phyloP scores from a whole-genome alignment of 352 stramenopile species.

The Phytopythium chamaehyphon region DNA sequence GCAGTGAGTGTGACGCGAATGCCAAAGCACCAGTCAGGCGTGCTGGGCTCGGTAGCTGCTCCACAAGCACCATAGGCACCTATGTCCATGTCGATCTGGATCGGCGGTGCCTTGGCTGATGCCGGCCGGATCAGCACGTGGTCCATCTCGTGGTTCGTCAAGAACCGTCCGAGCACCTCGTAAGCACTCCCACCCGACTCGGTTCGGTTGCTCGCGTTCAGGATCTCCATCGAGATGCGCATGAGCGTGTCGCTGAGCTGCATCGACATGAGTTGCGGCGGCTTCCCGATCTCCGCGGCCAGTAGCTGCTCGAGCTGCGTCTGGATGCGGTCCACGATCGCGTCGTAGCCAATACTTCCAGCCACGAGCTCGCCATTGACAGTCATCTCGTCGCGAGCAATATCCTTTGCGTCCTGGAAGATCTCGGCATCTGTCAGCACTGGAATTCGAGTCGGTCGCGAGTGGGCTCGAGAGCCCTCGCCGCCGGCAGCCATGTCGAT shows the following conservation, averaged over 20 bases:
- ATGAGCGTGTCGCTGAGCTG: conserved; percentile 28
- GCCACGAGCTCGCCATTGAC: conserved; percentile 50
- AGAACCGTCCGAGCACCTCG: conserved; percentile 56
- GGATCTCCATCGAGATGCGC: conserved; percentile 17
- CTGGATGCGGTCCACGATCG: conserved; percentile 44
- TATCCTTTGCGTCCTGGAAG: conserved; percentile 81
- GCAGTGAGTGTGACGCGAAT: conserved; percentile 47
- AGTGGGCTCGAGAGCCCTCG: conserved; percentile 1
- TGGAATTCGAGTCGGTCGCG: conserved; percentile 7
- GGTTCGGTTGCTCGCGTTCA: conserved; percentile 72
- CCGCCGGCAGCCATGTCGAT: conserved; percentile 11
- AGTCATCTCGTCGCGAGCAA: conserved; percentile 67
- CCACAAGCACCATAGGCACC: conserved; percentile 39
- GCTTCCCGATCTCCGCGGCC: conserved; percentile 18
- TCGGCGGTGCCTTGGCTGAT: conserved; percentile 52
- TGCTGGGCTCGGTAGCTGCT: conserved; percentile 9
- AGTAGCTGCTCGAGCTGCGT: conserved; percentile 36
- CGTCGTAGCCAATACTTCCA: conserved; percentile 56
- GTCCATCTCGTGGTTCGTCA: conserved; percentile 49
- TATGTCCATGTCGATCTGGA: conserved; percentile 54
- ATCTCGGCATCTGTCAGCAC: conserved; percentile 45
- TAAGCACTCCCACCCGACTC: conserved; percentile 72
- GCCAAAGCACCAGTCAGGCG: conserved; percentile 48
- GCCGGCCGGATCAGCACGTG: conserved; percentile 59
- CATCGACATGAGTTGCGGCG: conserved; percentile 26